phyloP scores from a whole-genome alignment of 805 yeast species.

The Wickerhamomyces sydowiorum region DNA sequence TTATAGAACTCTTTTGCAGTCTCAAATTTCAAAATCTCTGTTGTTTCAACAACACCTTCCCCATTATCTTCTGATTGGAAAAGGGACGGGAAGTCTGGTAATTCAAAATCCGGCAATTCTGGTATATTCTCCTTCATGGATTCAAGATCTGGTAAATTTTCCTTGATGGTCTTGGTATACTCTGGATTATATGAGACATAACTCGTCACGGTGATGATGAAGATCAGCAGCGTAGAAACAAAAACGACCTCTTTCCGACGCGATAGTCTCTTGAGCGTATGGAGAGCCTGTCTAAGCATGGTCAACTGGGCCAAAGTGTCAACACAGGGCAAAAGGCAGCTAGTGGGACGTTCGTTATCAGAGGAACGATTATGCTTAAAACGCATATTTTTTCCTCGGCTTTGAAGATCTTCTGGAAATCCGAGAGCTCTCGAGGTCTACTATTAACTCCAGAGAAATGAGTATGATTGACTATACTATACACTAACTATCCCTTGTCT shows the following conservation, averaged over 20 bases:
- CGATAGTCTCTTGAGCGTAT: background rate
- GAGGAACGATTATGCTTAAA: too few species aligned
- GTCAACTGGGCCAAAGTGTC: background rate
- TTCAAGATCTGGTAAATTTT: background rate
- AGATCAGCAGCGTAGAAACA: background rate
- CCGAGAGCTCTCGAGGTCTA: too few species aligned
- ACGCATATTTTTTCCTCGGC: too few species aligned
- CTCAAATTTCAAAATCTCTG: background rate
- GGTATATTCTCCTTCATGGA: background rate
- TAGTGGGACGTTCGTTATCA: too few species aligned
- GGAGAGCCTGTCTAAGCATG: background rate
- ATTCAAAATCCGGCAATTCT: too few species aligned
- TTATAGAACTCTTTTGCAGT: conserved; percentile 30
- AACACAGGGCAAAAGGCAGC: too few species aligned
- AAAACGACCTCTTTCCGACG: background rate
- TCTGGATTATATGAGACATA: background rate
- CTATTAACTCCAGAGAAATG: too few species aligned
- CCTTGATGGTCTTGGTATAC: background rate
- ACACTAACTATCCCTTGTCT: too few species aligned
- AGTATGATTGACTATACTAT: too few species aligned
- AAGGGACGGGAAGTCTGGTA: too few species aligned
- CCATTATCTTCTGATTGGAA: background rate
- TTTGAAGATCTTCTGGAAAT: too few species aligned
- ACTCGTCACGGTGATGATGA: background rate
- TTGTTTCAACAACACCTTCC: background rate